A percentile compares a stretch with the other conserved stretches of the same genome.
phyloP scores from a whole-genome alignment of 805 yeast species.

The Wickerhamomyces silvicola region DNA sequence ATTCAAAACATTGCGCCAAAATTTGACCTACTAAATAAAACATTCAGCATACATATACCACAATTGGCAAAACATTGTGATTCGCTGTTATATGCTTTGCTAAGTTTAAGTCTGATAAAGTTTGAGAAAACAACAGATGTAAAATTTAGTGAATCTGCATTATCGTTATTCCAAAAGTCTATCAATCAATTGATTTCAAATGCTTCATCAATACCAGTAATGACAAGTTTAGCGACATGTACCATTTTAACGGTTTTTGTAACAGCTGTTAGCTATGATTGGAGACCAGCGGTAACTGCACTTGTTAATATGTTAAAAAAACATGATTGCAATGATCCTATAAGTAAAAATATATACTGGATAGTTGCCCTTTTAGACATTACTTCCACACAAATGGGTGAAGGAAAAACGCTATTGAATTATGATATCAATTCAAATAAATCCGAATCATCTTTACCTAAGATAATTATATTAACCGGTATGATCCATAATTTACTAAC shows the following conservation, averaged over 20 bases:
- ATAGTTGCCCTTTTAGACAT: constrained; percentile 3
- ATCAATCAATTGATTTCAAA: constrained; percentile 2
- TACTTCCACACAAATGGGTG: constrained; percentile 2
- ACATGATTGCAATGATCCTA: constrained; percentile 3
- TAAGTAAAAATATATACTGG: constrained; percentile 3
- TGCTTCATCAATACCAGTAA: not conserved
- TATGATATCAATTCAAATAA: no score
- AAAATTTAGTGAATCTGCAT: not conserved
- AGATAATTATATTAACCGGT: constrained; percentile 3
- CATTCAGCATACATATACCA: constrained; percentile 2
- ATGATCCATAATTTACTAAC: constrained; percentile 6
- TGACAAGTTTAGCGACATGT: no score
- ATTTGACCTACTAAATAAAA: constrained; percentile 2
- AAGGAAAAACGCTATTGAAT: constrained; percentile 5
- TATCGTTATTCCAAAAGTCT: constrained; percentile 5
- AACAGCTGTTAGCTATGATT: no score
- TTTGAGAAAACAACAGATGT: not conserved
- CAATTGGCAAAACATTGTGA: constrained; percentile 2
- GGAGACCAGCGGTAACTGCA: no score
- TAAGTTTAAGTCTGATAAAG: constrained; percentile 5
- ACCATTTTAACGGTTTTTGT: no score
- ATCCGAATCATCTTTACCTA: constrained; percentile 2
- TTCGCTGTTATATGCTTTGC: constrained; percentile 5
- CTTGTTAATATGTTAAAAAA: no score
- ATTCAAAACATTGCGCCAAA: constrained; percentile 1